phyloP scores from a whole-genome alignment of 768 basidiomycete genomes.

The Amanita rimosa region DNA sequence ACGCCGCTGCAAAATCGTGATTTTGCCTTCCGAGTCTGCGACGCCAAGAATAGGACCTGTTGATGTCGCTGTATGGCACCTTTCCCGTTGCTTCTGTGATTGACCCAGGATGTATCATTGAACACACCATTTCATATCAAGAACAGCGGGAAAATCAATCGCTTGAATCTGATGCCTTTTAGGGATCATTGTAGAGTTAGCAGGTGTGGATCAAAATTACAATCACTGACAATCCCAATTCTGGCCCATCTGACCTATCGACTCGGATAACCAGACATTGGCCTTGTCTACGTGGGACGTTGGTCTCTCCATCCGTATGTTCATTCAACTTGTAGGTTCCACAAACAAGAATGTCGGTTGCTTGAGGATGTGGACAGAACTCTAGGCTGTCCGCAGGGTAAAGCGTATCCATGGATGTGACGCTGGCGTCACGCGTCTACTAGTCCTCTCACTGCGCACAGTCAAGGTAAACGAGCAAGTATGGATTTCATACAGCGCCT shows the following conservation, averaged over 20 bases:
- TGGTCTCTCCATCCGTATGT: slow-evolving; percentile 5
- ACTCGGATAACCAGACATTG: slow-evolving; percentile 63
- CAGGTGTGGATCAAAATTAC: neutral
- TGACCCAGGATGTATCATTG: neutral
- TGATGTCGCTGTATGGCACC: slow-evolving; percentile 45
- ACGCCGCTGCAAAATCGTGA: slow-evolving; percentile 54
- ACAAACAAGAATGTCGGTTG: slow-evolving; percentile 62
- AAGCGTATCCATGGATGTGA: slow-evolving; percentile 51
- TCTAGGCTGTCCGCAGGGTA: slow-evolving; percentile 87
- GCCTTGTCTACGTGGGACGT: slow-evolving; percentile 33
- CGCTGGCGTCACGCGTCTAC: neutral
- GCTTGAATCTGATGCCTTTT: slow-evolving; percentile 56
- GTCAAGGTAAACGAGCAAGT: slow-evolving; percentile 9
- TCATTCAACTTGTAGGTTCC: slow-evolving; percentile 80
- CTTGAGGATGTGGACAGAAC: slow-evolving; percentile 66
- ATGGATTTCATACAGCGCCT: slow-evolving; percentile 62
- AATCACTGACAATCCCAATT: slow-evolving; percentile 1
- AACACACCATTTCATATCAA: slow-evolving; percentile 91
- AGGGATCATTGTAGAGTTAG: neutral
- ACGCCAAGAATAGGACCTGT: slow-evolving; percentile 47
- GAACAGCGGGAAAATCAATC: slow-evolving; percentile 67
- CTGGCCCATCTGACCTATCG: slow-evolving; percentile 3
- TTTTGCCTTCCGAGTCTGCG: slow-evolving; percentile 77
- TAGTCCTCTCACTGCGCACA: neutral
- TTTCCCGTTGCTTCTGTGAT: slow-evolving; percentile 13